phyloP scores from a whole-genome alignment of 495 filamentous ascomycete genomes.

The Delitschia confertaspora region DNA sequence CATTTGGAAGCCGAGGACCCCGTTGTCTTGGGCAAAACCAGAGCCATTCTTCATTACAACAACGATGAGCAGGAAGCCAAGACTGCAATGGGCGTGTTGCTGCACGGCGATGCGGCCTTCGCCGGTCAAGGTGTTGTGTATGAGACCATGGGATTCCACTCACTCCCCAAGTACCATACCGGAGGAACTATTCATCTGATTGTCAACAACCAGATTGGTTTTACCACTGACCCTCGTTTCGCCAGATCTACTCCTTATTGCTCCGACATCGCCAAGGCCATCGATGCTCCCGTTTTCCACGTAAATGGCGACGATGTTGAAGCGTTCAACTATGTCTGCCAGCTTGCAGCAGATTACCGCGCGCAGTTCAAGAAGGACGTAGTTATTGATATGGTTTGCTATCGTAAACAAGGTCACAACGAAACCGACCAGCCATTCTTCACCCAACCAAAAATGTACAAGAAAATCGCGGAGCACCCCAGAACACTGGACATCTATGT shows the following conservation, averaged over 20 bases:
- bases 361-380: conserved; percentile 96
- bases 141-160: conserved; percentile 96
- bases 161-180: conserved; percentile 88
- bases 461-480: conserved; percentile 75
- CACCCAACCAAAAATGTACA: conserved; percentile 99
- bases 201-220: conserved; percentile 99
- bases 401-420: conserved; percentile 98
- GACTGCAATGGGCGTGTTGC: conserved; percentile 86
- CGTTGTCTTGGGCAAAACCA: conserved; percentile 92
- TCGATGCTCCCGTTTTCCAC: conserved; percentile 97
- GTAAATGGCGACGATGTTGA: conserved; percentile 98
- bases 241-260: conserved; percentile 96
- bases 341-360: conserved; percentile 92
- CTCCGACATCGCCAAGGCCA: conserved; percentile 97
- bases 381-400: conserved; percentile 96
- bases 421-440: conserved; percentile 99
- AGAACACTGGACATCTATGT: conserved; percentile 80
- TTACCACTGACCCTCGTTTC: conserved; percentile 98
- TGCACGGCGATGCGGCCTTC: conserved; percentile 96
- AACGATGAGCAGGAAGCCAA: conserved; percentile 79
- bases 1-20: conserved; percentile 98
- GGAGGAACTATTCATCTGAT: conserved; percentile 95
- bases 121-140: conserved; percentile 95
- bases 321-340: conserved; percentile 96
- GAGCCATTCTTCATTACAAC: conserved; percentile 98